Percentiles rank a stretch among this genome's conserved stretches.
These are phyloP conservation scores for Cenococcum geophilum DNA, from an alignment of 495 filamentous ascomycete genomes.

Conservation along the genomic window DNA sequence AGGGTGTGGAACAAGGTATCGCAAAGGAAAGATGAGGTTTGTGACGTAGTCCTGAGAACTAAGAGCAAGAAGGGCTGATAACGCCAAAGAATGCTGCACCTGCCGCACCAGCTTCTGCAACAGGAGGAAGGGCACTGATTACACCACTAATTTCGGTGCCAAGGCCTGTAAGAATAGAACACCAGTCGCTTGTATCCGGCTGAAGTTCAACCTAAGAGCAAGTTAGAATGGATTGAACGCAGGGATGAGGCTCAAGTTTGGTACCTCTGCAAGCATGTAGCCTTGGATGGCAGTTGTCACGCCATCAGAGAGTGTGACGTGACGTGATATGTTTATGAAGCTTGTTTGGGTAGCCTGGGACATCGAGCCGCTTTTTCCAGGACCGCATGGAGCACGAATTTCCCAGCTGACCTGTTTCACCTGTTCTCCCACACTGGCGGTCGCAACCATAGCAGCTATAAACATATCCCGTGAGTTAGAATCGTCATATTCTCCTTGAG, in stretches of 20 bases:
- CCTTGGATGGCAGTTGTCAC: neutral
- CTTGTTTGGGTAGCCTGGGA: slow-evolving; percentile 21
- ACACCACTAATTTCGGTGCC: neutral
- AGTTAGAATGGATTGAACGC: neutral
- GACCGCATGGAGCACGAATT: neutral
- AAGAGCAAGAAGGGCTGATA: neutral
- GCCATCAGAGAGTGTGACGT: neutral
- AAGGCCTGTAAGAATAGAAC: neutral
- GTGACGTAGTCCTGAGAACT: too few species aligned
- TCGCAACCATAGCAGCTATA: neutral
- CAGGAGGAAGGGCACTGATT: neutral
- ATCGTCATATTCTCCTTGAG: neutral
- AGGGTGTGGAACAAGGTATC: too few species aligned
- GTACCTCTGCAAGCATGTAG: neutral
- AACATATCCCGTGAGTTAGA: neutral
- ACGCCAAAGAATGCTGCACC: neutral
- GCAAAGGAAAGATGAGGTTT: too few species aligned
- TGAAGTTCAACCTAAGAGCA: neutral
- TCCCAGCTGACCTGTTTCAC: neutral
- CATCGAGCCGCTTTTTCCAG: neutral
- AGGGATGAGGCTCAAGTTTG: too few species aligned
- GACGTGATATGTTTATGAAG: slow-evolving; percentile 23
- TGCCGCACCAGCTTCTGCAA: neutral
- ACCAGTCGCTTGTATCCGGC: neutral
- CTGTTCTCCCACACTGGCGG: neutral